Evolutionary conservation across 768 basidiomycete genomes (phyloP), one percentile per base, ranked within the genome.

Genomic region (Crucibulum laeve): DNA sequence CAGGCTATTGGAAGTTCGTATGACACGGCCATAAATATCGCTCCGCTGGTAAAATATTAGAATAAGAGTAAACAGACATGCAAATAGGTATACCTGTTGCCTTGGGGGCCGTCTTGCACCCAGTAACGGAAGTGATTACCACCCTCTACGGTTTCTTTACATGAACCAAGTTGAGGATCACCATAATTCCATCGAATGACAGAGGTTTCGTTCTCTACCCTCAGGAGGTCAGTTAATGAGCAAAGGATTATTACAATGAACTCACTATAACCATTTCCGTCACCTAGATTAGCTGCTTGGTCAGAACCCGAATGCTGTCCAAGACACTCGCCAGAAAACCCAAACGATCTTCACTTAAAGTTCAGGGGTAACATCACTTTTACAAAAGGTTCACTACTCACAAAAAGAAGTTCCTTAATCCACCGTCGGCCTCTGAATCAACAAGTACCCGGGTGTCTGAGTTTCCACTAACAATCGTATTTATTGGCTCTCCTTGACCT

Each of bases 101-200:
- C 82, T 3, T 60, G 22, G 10, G 65, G 48, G 0, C 90, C 91
- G 46, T 88, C 74, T 65, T 94, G 92, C 4, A 72, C 62, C 91
- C 91, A 94, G 60, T 92, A 94, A 30, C 92, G 78, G 57, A 92
- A 79, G 57, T 96, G 92, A 55, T 87, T 77, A 4, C 93, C 93
- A 1, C 92, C 92, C 51, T 87, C 57, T 32, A 94, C 74, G 2
- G 89, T 87, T 63, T 96, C 92, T 52, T 76, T 67, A 63, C 93
- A 95, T 1, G 91, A 78, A 0, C 93, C 93, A n/a, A 93, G 61
- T 40, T 80, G 67, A 1, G 82, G 77, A 53, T 95, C 81, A 5
- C 80, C 81, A 59, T 89, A 97, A 57, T 92, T 77, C 77, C 80
- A 92, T 25, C 93, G 76, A 19, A 94, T 80, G n/a, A 84, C 86